Base-by-base conservation (phyloP, 352 stramenopile species). In the Plasmopara viticola region DNA sequence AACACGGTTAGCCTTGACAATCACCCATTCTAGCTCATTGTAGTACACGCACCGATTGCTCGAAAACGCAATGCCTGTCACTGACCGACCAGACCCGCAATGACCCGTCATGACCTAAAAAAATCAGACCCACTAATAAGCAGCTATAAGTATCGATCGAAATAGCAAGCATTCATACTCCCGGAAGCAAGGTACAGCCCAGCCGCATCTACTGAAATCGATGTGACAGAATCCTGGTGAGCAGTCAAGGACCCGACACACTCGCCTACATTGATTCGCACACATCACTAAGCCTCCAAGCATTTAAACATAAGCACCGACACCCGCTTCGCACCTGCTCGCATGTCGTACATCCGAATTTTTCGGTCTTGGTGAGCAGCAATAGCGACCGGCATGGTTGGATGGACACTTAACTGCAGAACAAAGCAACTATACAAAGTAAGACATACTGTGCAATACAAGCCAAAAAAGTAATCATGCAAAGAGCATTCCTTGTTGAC, bases 281-380 rank as follows among this genome's bases (percentile, higher is more conserved):
- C 31, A 35, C 31, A 35, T 25, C 20, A 25, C 20, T 25, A 3
- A 25, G 20, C 20, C 3, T 25, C 1, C 20, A 25, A 25, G 20
- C n/a, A 3, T 25, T 25, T 25, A 25, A 25, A 10, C 2, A 80
- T 38, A 14, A 0, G n/a, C 18, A 43, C 8, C 17, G 47, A 28
- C 6, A 13, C 44, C 31, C 20, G 18, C 30, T 20, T 30, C 52
- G 15, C 53, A 62, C 58, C 58, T 62, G 78, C 78, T 46, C 84
- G 84, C 64, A 94, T 79, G 63, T 94, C 84, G 56, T 93, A 94
- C 68, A 94, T 74, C 25, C 84, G 78, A 41, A 94, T 83, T 60
- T 90, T 90, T 25, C 70, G 60, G 53, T 94, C 84, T 57, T 89
- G 78, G 42, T 94, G 84, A 6, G 78, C 84, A 43, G 76, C 84